A percentile compares a stretch with the other conserved stretches of the same genome.
Conservation (phyloP, 108 stramenopile species). For the Skeletonema potamos region DNA sequence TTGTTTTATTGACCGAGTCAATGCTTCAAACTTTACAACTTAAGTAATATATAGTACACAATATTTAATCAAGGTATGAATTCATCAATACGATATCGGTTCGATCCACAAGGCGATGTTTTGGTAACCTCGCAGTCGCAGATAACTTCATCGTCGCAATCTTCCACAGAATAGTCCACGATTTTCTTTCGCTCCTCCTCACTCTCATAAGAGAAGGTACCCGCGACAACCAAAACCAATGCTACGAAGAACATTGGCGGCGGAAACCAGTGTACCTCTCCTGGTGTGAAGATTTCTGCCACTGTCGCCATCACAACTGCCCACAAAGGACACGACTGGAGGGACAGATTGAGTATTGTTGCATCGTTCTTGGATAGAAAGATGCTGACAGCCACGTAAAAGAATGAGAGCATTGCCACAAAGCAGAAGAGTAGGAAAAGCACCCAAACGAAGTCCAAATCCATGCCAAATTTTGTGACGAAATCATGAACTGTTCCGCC, state of each 20-base stretch:
- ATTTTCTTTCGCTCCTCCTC: neutral
- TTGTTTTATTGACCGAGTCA: constrained; percentile 44
- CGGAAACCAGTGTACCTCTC: neutral
- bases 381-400: constrained; percentile 53
- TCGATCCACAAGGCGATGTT: neutral
- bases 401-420: constrained; percentile 54
- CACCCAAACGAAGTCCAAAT: constrained; percentile 4
- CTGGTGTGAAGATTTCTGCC: neutral
- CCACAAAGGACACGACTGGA: constrained; percentile 71
- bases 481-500: constrained; percentile 17
- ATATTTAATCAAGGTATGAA: neutral
- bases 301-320: constrained; percentile 64
- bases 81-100: neutral
- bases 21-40: constrained; percentile 22
- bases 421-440: constrained; percentile 8
- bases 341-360: constrained; percentile 67
- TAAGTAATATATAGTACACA: neutral
- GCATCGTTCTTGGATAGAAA: constrained; percentile 72
- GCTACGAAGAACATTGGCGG: constrained; percentile 30
- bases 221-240: constrained; percentile 30
- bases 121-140: neutral
- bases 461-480: neutral
- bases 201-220: constrained; percentile 36
- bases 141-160: neutral
- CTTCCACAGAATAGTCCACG: neutral